Evolutionary conservation across 768 basidiomycete species (phyloP).

Genomic region (Calocera cornea): DNA sequence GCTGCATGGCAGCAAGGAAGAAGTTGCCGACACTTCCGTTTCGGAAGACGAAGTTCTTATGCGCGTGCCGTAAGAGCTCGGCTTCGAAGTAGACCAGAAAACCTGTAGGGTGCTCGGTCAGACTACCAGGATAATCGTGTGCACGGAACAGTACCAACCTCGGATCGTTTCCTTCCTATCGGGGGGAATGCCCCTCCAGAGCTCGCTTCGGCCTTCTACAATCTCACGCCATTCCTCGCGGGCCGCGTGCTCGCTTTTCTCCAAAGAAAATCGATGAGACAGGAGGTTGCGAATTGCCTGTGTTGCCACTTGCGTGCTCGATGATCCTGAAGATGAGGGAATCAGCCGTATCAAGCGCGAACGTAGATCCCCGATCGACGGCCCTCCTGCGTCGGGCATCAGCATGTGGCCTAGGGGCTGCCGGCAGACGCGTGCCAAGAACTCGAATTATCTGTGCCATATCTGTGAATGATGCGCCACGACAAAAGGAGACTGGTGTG

Average conservation of each 20-base stretch:
- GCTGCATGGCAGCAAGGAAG: conserved; percentile 76
- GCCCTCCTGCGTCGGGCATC: conserved; percentile 40
- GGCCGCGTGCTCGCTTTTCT: conserved; percentile 56
- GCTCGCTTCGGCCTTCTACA: conserved; percentile 66
- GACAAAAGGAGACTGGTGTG: not conserved
- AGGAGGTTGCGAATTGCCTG: conserved; percentile 65
- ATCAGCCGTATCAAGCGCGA: conserved; percentile 82
- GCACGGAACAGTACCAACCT: conserved; percentile 33
- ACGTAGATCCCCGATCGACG: conserved; percentile 78
- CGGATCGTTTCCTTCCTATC: conserved; percentile 87
- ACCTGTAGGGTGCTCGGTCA: conserved; percentile 34
- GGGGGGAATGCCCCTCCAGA: conserved; percentile 77
- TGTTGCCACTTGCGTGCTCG: conserved; percentile 33
- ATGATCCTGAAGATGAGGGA: conserved; percentile 42
- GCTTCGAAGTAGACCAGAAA: conserved; percentile 89
- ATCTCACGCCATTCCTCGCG: conserved; percentile 86
- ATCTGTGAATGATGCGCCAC: not conserved
- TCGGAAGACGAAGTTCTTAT: conserved; percentile 87
- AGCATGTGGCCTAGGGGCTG: not conserved
- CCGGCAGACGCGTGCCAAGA: conserved; percentile 29
- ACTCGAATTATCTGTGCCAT: conserved; percentile 58
- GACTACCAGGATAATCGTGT: not conserved
- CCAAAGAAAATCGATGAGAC: conserved; percentile 61
- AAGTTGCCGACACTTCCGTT: conserved; percentile 91
- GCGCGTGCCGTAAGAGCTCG: conserved; percentile 73